A percentile compares a stretch with the other conserved stretches of the same genome.
Conservation (phyloP, 2,329 filamentous ascomycete species). For the Daldinia sp. region DNA sequence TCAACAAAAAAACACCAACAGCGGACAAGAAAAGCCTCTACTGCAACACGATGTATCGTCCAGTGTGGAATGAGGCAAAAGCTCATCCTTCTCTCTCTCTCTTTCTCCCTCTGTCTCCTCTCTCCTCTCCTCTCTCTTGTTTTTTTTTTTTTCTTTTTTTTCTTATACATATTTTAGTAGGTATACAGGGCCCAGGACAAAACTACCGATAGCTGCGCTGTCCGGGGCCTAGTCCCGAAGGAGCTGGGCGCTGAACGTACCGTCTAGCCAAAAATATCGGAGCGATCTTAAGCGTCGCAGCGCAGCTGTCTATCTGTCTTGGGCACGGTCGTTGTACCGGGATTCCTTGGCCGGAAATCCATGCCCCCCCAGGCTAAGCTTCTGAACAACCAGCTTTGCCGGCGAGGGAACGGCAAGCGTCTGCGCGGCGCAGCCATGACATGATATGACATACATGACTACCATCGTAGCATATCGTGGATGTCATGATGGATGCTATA, state of each 20-base stretch:
- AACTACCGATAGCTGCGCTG: conserved; percentile 32
- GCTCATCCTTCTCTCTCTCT: conserved; percentile 11
- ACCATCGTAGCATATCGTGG: not conserved
- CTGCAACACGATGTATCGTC: conserved; percentile 24
- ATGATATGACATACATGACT: conserved; percentile 1
- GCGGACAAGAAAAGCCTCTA: not conserved
- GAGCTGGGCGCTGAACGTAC: conserved; percentile 35
- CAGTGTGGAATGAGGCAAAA: conserved; percentile 34
- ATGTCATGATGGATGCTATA: no score
- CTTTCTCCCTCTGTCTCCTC: no score
- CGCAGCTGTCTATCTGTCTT: conserved; percentile 40
- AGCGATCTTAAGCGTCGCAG: conserved; percentile 40
- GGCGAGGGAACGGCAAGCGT: conserved; percentile 34
- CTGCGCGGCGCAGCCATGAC: conserved; percentile 29
- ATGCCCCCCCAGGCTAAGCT: conserved; percentile 36
- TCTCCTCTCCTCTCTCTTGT: no score
- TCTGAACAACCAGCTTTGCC: conserved; percentile 32
- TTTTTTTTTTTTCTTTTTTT: no score
- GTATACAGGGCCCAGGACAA: conserved; percentile 4
- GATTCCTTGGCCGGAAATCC: conserved; percentile 33
- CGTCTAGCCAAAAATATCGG: conserved; percentile 41
- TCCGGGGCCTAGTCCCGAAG: conserved; percentile 35
- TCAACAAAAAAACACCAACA: not conserved
- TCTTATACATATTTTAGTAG: no score
- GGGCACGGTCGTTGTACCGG: conserved; percentile 36